A percentile compares a stretch with the other conserved stretches of the same genome.
phyloP scores from a whole-genome alignment of 73 alveolate genomes.

The Effrenium voratum region DNA sequence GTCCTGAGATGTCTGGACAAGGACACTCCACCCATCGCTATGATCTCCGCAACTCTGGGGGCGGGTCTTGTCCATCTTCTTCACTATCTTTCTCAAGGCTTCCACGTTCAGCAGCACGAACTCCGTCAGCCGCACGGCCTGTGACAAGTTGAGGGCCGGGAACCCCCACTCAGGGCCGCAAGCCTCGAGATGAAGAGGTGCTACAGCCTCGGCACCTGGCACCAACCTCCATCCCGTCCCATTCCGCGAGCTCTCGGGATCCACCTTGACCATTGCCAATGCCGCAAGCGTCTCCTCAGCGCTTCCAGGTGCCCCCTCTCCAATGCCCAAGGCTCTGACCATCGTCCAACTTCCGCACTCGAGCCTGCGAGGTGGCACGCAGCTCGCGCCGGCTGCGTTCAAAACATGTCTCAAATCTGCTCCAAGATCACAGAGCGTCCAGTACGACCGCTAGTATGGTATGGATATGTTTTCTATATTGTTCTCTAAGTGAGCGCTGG shows the following conservation, averaged over 20 bases:
- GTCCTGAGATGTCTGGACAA: not conserved
- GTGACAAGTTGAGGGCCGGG: not conserved
- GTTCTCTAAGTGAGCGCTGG: no score
- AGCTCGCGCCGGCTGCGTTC: no score
- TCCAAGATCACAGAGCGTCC: no score
- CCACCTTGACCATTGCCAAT: no score
- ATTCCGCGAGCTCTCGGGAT: not conserved
- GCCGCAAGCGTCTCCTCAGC: not conserved
- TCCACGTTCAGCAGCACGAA: constrained; percentile 72
- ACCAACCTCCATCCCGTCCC: no score
- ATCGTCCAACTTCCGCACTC: constrained; percentile 40
- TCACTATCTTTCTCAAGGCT: constrained; percentile 93
- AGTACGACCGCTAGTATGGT: no score
- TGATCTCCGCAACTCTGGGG: not conserved
- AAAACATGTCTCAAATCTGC: no score
- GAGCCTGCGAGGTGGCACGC: constrained; percentile 28
- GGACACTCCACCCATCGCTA: not conserved
- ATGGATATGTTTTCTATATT: no score
- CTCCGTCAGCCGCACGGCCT: constrained; percentile 86
- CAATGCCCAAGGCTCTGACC: constrained; percentile 12
- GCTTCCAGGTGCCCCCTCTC: not conserved
- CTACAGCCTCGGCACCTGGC: constrained; percentile 27
- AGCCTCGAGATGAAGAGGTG: constrained; percentile 21
- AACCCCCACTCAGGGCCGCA: not conserved
- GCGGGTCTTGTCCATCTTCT: constrained; percentile 72